These are phyloP conservation scores for Colletotrichum lupini DNA, from an alignment of 2,329 filamentous ascomycete genomes.

Conservation along the genomic window DNA sequence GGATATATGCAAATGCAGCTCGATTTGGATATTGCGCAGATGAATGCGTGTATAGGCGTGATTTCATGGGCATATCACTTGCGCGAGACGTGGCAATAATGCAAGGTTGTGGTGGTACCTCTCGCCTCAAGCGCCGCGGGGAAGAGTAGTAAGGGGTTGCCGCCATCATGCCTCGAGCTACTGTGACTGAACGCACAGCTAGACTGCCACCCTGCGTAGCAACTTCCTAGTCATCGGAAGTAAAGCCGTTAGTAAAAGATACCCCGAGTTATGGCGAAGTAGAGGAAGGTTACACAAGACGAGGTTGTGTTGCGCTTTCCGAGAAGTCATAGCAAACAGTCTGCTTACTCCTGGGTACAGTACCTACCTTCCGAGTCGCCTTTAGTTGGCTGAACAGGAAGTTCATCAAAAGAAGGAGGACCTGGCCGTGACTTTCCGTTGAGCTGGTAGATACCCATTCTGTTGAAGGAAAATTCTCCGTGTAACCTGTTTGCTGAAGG, in stretches of 20 bases:
- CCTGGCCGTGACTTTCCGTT: not conserved
- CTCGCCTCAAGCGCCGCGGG: not conserved
- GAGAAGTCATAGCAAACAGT: not conserved
- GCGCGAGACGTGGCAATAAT: not conserved
- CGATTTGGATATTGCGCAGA: not conserved
- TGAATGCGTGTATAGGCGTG: not conserved
- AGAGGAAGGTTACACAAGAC: not conserved
- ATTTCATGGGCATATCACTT: not conserved
- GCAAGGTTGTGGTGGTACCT: not conserved
- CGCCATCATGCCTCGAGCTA: not conserved
- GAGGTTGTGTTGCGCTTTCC: not conserved
- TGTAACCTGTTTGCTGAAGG: not conserved
- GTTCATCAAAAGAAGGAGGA: not conserved
- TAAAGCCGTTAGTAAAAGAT: not conserved
- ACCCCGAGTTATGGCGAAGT: not conserved
- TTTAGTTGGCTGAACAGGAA: not conserved
- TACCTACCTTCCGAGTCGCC: not conserved
- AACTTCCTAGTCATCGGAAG: not conserved
- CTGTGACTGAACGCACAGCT: not conserved
- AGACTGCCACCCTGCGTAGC: not conserved
- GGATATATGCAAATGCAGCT: constrained; percentile 4
- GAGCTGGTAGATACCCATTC: not conserved
- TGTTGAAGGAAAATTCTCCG: not conserved
- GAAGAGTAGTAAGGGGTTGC: not conserved
- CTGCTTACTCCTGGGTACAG: not conserved